phyloP scores from a whole-genome alignment of 192 early-diverging fungal species.

The Linnemannia elongata region DNA sequence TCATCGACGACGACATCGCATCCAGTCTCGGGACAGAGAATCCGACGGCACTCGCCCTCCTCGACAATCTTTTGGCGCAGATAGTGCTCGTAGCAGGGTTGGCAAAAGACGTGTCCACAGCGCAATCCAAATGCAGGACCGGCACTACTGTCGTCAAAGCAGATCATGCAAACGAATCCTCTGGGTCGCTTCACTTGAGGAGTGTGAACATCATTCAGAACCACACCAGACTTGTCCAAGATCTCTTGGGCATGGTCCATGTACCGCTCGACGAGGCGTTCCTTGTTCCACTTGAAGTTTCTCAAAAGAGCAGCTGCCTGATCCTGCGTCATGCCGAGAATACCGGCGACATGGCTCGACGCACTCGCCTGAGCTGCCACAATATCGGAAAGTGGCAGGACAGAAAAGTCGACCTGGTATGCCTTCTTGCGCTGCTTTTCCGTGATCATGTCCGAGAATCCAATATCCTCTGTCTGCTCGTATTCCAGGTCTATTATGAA shows the following conservation, averaged over 20 bases:
- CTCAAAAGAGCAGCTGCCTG: slow-evolving; percentile 85
- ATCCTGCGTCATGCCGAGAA: slow-evolving; percentile 75
- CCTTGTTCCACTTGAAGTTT: slow-evolving; percentile 89
- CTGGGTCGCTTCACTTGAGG: slow-evolving; percentile 53
- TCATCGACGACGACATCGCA: slow-evolving; percentile 91
- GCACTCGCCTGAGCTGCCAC: slow-evolving; percentile 72
- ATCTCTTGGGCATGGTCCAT: slow-evolving; percentile 79
- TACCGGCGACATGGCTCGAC: slow-evolving; percentile 77
- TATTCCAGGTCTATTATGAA: slow-evolving; percentile 56
- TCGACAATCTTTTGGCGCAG: slow-evolving; percentile 86
- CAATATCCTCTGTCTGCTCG: slow-evolving; percentile 67
- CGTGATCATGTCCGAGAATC: slow-evolving; percentile 70
- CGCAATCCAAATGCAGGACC: slow-evolving; percentile 78
- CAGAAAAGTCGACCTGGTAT: slow-evolving; percentile 84
- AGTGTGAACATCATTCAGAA: slow-evolving; percentile 64
- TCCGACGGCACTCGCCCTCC: slow-evolving; percentile 91
- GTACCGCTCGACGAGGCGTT: slow-evolving; percentile 82
- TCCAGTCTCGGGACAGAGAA: slow-evolving; percentile 83
- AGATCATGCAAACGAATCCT: slow-evolving; percentile 91
- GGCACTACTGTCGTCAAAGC: slow-evolving; percentile 79
- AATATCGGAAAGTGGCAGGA: slow-evolving; percentile 74
- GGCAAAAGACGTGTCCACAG: slow-evolving; percentile 93
- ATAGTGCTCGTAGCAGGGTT: slow-evolving; percentile 89
- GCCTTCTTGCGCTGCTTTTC: slow-evolving; percentile 70
- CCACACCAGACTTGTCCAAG: slow-evolving; percentile 77